phyloP scores from a whole-genome alignment of 2,329 filamentous ascomycete species.

The Ophiostoma piceae region DNA sequence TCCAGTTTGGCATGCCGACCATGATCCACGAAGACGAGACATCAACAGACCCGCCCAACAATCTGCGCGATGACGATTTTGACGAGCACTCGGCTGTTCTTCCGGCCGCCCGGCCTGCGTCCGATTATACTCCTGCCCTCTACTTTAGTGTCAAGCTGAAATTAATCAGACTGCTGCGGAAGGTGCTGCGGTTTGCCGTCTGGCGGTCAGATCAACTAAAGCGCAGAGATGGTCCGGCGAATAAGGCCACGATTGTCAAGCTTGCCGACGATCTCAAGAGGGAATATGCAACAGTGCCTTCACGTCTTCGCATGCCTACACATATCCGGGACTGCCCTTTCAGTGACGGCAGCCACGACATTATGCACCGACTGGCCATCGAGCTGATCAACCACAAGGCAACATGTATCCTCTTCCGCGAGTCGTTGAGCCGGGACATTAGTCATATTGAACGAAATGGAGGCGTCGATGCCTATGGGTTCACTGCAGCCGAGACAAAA shows the following conservation, averaged over 20 bases:
- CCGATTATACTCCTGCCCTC: conserved; percentile 54
- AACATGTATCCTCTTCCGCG: conserved; percentile 52
- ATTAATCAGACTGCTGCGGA: conserved; percentile 36
- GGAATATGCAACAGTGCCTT: conserved; percentile 19
- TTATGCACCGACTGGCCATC: conserved; percentile 51
- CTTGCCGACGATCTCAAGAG: conserved; percentile 24
- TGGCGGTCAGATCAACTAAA: not conserved
- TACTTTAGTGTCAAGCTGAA: conserved; percentile 47
- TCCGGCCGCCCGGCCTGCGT: conserved; percentile 50
- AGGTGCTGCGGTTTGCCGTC: conserved; percentile 45
- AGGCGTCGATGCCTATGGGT: conserved; percentile 17
- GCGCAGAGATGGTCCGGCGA: not conserved
- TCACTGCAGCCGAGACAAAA: conserved; percentile 27
- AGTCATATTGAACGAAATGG: conserved; percentile 23
- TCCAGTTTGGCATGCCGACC: conserved; percentile 42
- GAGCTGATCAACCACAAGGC: conserved; percentile 49
- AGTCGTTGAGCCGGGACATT: conserved; percentile 37
- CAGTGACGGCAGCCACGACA: conserved; percentile 41
- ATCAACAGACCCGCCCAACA: conserved; percentile 56
- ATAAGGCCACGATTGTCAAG: conserved; percentile 1
- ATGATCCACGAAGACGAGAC: conserved; percentile 53
- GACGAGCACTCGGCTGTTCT: conserved; percentile 50
- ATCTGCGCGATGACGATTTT: conserved; percentile 62
- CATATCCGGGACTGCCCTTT: conserved; percentile 31
- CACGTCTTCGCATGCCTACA: conserved; percentile 24